Conservation (phyloP, 108 stramenopile species). For the Aureococcus anophagefferens region DNA sequence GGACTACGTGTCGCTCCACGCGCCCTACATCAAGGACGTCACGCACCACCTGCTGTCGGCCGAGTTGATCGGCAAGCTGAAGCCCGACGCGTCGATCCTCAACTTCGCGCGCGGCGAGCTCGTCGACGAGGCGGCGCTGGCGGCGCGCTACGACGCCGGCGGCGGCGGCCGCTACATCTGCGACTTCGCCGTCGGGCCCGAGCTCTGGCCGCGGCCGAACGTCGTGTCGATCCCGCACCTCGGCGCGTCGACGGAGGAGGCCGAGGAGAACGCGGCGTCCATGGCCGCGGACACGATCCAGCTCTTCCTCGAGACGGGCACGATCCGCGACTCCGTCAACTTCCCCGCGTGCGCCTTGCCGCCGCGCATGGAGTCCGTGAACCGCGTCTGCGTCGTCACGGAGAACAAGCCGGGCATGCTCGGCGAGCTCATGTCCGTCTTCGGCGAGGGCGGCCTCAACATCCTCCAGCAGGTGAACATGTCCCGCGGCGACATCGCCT, state of each 20-base stretch:
- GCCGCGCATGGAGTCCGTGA: constrained; percentile 46
- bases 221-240: constrained; percentile 81
- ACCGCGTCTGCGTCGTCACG: constrained; percentile 78
- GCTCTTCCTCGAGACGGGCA: constrained; percentile 69
- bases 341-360: constrained; percentile 65
- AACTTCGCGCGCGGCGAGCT: constrained; percentile 93
- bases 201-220: constrained; percentile 73
- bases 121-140: constrained; percentile 78
- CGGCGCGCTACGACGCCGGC: constrained; percentile 65
- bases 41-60: constrained; percentile 75
- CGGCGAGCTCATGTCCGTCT: constrained; percentile 65
- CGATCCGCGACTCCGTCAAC: constrained; percentile 78
- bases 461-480: constrained; percentile 85
- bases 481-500: constrained; percentile 69
- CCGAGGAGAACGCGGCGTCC: constrained; percentile 80
- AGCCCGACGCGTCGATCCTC: constrained; percentile 65
- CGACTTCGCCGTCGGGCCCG: constrained; percentile 70
- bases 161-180: constrained; percentile 61
- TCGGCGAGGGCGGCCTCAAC: constrained; percentile 62
- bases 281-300: constrained; percentile 82
- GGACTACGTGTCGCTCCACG: constrained; percentile 87
- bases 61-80: constrained; percentile 63
- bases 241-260: constrained; percentile 90
- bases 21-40: constrained; percentile 78
- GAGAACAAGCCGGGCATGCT: constrained; percentile 74